phyloP scores from a whole-genome alignment of 1,284 basidiomycete species.

The Exobasidium rhododendri region DNA sequence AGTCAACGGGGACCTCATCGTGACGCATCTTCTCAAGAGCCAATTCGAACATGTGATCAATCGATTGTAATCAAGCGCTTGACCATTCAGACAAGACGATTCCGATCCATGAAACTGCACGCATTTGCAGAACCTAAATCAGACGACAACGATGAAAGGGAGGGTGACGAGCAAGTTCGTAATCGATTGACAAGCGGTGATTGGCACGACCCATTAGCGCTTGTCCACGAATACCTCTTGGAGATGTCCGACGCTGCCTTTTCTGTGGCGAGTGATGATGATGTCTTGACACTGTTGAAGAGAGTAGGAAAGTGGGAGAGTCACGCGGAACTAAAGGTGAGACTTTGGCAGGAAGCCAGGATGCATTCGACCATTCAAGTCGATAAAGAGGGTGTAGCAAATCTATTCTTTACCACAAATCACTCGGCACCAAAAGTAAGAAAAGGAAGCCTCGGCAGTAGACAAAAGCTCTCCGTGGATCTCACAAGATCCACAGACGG shows the following conservation, averaged over 20 bases:
- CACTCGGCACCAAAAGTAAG: neutral
- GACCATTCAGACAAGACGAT: conserved; percentile 15
- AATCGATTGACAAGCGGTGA: neutral
- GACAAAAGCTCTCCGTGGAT: neutral
- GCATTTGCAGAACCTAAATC: neutral
- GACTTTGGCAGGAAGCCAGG: neutral
- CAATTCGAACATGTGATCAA: conserved; percentile 12
- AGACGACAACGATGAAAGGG: neutral
- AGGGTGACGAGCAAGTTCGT: conserved; percentile 1
- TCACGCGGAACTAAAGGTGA: neutral
- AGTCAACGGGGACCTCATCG: conserved; percentile 37
- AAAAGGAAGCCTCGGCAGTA: neutral
- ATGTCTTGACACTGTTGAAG: neutral
- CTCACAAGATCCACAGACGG: neutral
- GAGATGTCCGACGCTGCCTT: neutral
- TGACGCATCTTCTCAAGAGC: neutral
- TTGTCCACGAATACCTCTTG: conserved; percentile 8
- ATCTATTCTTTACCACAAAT: neutral
- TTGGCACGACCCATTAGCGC: neutral
- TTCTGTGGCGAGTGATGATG: conserved; percentile 5
- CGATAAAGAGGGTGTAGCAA: neutral
- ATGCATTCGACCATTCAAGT: neutral
- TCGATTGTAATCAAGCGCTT: conserved; percentile 33
- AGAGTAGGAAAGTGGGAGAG: neutral
- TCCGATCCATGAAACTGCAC: neutral